Base-by-base conservation (phyloP, 2,329 filamentous ascomycete genomes). In the Nemania bipapillata region DNA sequence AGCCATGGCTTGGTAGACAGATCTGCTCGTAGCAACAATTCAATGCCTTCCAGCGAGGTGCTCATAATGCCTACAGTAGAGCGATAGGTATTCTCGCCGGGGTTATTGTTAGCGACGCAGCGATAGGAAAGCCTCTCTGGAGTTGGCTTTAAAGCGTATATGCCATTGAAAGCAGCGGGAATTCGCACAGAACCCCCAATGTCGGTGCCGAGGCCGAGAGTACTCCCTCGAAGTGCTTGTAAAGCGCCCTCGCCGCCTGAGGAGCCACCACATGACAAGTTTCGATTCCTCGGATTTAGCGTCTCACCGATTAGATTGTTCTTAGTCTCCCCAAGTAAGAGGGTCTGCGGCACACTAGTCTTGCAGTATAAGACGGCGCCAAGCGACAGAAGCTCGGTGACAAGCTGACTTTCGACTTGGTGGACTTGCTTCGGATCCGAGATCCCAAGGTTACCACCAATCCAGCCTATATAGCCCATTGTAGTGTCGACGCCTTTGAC, bases 61-160 rank as follows among this genome's bases (percentile, higher is more conserved):
- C 86, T 86, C 15, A 93, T 76, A 0, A 89, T 89, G 0, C 90
- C 91, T 12, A 90, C 84, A 1, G 90, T 87, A 0, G 87, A 90
- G 71, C 87, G 89, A 63, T 68, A 70, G 2, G 65, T 68, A 17
- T 58, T 70, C 72, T 92, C 89, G 0, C 90, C 90, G 60, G 76
- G 77, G 32, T 79, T 79, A n/a, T 53, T 75, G n/a, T 72, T 73
- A 0, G 73, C 71, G 11, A 68, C 69, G 12, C 66, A 40, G 24
- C 71, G 70, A 60, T 70, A 73, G 5, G 72, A 72, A 2, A 76
- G 47, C 9, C 74, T 61, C 17, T 70, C 70, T 2, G 70, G 71
- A 0, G 82, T 82, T 1, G 83, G 81, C 9, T 79, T 78, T 64
- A 85, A 78, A 0, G 81, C 81, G 68, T 82, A 85, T 1, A 78